phyloP scores from a whole-genome alignment of 2,329 filamentous ascomycete species.

The Zasmidium angulare region DNA sequence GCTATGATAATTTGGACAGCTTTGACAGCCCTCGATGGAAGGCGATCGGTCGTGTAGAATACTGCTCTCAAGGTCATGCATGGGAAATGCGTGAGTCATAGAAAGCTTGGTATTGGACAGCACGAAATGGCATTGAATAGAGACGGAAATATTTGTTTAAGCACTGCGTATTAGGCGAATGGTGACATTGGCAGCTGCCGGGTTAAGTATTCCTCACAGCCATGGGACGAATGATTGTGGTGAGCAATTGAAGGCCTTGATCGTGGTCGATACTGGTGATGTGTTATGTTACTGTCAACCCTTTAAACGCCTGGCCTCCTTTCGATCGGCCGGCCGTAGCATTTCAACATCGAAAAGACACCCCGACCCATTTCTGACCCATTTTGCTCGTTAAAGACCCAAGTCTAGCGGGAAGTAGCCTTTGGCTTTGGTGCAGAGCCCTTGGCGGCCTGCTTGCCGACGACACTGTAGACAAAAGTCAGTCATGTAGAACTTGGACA shows the following conservation, averaged over 20 bases:
- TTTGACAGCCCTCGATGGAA: neutral
- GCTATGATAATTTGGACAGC: neutral
- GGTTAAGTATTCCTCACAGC: too few relatives aligned
- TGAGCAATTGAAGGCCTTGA: neutral
- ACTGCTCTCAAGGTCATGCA: too few relatives aligned
- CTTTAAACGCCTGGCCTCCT: constrained; percentile 3
- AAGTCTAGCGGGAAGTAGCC: constrained; percentile 77
- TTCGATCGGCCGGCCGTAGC: constrained; percentile 4
- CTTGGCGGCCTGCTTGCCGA: constrained; percentile 95
- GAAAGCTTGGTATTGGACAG: too few relatives aligned
- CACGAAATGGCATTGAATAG: too few relatives aligned
- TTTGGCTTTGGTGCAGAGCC: constrained; percentile 82
- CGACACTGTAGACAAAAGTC: constrained; percentile 56
- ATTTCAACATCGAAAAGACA: neutral
- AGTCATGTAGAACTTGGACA: constrained; percentile 2
- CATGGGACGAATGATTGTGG: too few relatives aligned
- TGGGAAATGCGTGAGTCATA: too few relatives aligned
- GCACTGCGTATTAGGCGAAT: too few relatives aligned
- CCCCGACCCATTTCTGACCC: neutral
- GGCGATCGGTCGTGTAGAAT: too few relatives aligned
- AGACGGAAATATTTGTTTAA: too few relatives aligned
- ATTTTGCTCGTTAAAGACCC: neutral
- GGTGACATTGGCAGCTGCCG: too few relatives aligned
- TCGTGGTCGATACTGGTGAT: neutral
- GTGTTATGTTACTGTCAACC: constrained; percentile 6